These are phyloP conservation scores for Apiospora rasikravindrae DNA, from an alignment of 2,329 filamentous ascomycete species.

Conservation along the genomic window DNA sequence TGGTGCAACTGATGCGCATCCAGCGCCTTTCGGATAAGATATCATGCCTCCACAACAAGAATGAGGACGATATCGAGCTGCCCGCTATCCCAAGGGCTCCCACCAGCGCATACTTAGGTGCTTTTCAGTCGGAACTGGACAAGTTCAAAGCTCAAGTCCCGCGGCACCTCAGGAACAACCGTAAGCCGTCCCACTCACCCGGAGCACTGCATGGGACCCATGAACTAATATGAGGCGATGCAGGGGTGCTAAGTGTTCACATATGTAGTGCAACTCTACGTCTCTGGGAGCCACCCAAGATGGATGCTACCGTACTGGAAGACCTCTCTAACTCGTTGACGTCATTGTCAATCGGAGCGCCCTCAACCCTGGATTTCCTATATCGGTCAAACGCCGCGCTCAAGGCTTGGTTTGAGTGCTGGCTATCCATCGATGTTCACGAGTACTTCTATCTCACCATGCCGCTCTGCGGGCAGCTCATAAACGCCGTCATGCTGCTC, in stretches of 20 bases:
- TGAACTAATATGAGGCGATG: neutral
- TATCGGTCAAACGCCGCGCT: slow-evolving; percentile 55
- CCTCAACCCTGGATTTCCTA: slow-evolving; percentile 54
- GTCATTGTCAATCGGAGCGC: slow-evolving; percentile 40
- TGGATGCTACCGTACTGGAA: slow-evolving; percentile 47
- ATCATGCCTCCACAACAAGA: slow-evolving; percentile 43
- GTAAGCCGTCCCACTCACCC: slow-evolving; percentile 36
- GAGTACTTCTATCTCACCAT: slow-evolving; percentile 54
- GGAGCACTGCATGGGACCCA: neutral
- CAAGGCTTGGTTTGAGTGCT: slow-evolving; percentile 54
- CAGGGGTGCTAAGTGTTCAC: slow-evolving; percentile 47
- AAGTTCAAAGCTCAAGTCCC: slow-evolving; percentile 45
- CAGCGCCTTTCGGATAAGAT: slow-evolving; percentile 59
- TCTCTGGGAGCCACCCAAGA: slow-evolving; percentile 53
- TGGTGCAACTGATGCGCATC: slow-evolving; percentile 53
- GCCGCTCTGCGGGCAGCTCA: slow-evolving; percentile 49
- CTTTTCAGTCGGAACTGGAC: slow-evolving; percentile 53
- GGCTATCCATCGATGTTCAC: slow-evolving; percentile 49
- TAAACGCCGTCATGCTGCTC: slow-evolving; percentile 57
- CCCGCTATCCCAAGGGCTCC: slow-evolving; percentile 46
- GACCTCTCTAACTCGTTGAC: slow-evolving; percentile 51
- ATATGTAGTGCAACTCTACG: slow-evolving; percentile 48
- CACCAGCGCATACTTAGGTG: slow-evolving; percentile 49
- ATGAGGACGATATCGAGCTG: slow-evolving; percentile 41
- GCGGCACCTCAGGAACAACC: slow-evolving; percentile 41